Evolutionary conservation across 148 eudicot genomes (phyloP).

Genomic region (Bassia scoparia): DNA sequence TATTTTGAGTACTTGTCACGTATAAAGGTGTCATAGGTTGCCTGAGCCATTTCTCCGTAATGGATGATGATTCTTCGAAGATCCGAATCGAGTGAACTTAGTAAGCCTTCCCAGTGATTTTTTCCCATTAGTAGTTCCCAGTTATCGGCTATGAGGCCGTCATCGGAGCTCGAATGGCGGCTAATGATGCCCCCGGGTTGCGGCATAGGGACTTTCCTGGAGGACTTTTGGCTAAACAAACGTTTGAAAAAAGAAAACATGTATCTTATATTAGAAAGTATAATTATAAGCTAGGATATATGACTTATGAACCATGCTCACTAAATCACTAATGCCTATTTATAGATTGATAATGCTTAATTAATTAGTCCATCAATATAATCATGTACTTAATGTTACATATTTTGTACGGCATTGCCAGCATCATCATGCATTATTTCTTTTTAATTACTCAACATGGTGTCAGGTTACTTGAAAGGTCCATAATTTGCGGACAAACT

Average conservation of each 20-base stretch:
- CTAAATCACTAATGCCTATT: not conserved
- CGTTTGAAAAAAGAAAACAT: not conserved
- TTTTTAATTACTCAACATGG: not conserved
- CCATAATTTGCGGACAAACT: too few relatives aligned
- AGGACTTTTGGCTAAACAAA: conserved; percentile 1
- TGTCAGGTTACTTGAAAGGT: not conserved
- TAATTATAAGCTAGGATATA: not conserved
- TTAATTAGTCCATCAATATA: too few relatives aligned
- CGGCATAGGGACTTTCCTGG: conserved; percentile 20
- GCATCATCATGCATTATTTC: not conserved
- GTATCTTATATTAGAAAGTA: not conserved
- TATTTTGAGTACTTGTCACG: conserved; percentile 48
- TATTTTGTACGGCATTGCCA: not conserved
- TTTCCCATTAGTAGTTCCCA: conserved; percentile 68
- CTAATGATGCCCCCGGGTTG: not conserved
- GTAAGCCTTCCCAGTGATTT: conserved; percentile 54
- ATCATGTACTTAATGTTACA: not conserved
- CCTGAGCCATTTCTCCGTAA: conserved; percentile 84
- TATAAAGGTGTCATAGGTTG: conserved; percentile 62
- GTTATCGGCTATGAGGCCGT: conserved; percentile 39
- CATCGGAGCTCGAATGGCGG: conserved; percentile 11
- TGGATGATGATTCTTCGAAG: conserved; percentile 63
- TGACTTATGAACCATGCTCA: not conserved
- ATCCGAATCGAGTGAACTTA: conserved; percentile 57
- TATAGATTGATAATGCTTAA: not conserved